A percentile compares a stretch with the other conserved stretches of the same genome.
These are phyloP conservation scores for Rehmannia glutinosa DNA, from an alignment of 257 asterid species.

Conservation along the genomic window DNA sequence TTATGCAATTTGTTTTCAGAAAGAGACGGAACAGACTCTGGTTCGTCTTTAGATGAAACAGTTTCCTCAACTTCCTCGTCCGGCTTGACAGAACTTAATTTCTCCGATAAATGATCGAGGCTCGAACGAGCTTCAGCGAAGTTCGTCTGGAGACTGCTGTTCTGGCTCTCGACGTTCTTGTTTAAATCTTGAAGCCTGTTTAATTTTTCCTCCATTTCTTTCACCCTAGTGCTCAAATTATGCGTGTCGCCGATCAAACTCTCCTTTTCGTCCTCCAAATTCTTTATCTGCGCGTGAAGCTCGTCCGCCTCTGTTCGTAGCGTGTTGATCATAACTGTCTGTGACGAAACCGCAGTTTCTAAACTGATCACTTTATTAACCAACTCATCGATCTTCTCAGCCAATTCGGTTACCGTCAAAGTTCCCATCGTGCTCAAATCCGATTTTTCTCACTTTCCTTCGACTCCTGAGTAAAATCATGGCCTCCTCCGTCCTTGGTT, in stretches of 20 bases:
- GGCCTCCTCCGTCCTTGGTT: background rate
- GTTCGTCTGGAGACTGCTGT: slow-evolving; percentile 42
- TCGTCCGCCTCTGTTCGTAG: slow-evolving; percentile 60
- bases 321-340: slow-evolving; percentile 63
- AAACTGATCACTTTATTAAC: slow-evolving; percentile 69
- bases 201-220: slow-evolving; percentile 65
- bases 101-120: slow-evolving; percentile 56
- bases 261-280: slow-evolving; percentile 56
- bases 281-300: slow-evolving; percentile 49
- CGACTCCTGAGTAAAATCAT: slow-evolving; percentile 20
- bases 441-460: slow-evolving; percentile 17
- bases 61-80: slow-evolving; percentile 40
- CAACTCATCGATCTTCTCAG: slow-evolving; percentile 78
- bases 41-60: too few relatives aligned
- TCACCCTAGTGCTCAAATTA: slow-evolving; percentile 35
- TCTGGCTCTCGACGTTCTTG: slow-evolving; percentile 52
- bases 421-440: slow-evolving; percentile 30
- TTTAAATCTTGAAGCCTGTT: slow-evolving; percentile 42
- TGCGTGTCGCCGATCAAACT: slow-evolving; percentile 24
- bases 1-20: slow-evolving; percentile 5
- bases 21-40: too few relatives aligned
- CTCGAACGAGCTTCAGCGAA: slow-evolving; percentile 55
- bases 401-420: slow-evolving; percentile 69
- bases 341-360: slow-evolving; percentile 75
- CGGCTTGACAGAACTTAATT: slow-evolving; percentile 48